Evolutionary conservation across 1,284 basidiomycete genomes (phyloP).

Genomic region (Hymenochaete sp.): DNA sequence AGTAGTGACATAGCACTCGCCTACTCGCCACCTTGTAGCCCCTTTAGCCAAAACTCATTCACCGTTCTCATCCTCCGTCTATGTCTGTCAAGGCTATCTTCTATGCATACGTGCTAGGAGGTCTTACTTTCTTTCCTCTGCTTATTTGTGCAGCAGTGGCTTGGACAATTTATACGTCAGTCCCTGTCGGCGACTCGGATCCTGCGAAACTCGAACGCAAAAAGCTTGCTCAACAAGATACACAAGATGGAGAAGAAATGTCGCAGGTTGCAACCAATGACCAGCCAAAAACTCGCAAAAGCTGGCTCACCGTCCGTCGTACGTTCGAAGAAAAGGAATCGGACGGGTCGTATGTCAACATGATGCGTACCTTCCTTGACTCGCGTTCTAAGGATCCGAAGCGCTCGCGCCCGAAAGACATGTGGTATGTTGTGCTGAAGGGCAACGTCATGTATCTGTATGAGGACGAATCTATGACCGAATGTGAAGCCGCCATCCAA

Average conservation of each 20-base stretch:
- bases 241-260: constrained; percentile 21
- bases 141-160: constrained; percentile 47
- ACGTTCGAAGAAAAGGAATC: constrained; percentile 61
- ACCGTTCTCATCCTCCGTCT: background rate
- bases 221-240: constrained; percentile 23
- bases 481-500: constrained; percentile 81
- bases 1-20: background rate
- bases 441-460: constrained; percentile 85
- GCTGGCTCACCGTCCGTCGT: constrained; percentile 79
- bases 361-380: constrained; percentile 67
- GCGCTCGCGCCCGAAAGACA: constrained; percentile 73
- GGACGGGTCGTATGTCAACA: constrained; percentile 60
- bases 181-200: constrained; percentile 58
- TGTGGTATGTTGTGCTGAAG: constrained; percentile 85
- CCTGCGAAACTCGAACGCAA: constrained; percentile 34
- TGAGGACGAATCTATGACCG: constrained; percentile 80
- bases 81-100: constrained; percentile 62
- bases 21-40: too few relatives aligned
- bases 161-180: constrained; percentile 66
- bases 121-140: constrained; percentile 78
- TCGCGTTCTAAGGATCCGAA: constrained; percentile 72
- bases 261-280: constrained; percentile 32
- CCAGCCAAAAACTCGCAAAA: constrained; percentile 58
- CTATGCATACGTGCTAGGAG: constrained; percentile 81
- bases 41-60: too few relatives aligned